Conservation (phyloP, 176 grass and related monocot species). For the Themeda triandra region DNA sequence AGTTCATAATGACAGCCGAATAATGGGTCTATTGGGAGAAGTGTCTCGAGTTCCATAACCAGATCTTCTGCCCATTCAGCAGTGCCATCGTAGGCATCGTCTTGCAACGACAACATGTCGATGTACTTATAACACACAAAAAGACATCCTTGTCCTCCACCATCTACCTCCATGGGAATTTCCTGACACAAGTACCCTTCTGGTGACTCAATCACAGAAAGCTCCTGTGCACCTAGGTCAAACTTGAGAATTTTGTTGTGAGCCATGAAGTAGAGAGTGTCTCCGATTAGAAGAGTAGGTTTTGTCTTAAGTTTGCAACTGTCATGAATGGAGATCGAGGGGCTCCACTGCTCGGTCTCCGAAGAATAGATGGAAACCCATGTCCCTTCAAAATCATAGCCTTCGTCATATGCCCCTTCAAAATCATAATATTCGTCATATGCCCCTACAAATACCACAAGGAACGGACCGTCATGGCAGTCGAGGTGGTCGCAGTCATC, state of each 20-base stretch:
- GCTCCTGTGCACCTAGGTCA: neutral
- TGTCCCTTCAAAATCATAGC: no score
- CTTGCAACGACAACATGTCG: neutral
- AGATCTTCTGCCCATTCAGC: no score
- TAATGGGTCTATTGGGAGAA: no score
- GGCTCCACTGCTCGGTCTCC: neutral
- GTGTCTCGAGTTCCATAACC: no score
- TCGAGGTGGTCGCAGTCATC: neutral
- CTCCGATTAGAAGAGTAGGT: no score
- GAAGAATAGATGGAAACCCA: neutral
- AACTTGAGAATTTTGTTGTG: neutral
- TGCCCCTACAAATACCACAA: no score
- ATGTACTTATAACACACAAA: neutral
- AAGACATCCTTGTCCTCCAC: neutral
- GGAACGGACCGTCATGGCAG: neutral
- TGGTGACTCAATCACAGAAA: neutral
- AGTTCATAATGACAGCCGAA: no score
- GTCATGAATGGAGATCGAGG: neutral
- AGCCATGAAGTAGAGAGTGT: no score
- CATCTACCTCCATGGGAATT: neutral
- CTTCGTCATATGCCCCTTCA: no score
- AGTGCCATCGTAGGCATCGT: neutral
- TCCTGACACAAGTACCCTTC: fast-evolving
- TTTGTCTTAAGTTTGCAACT: no score
- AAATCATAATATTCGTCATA: no score